Conservation (phyloP, 176 grass and related monocot species). For the Ensete glaucum region DNA sequence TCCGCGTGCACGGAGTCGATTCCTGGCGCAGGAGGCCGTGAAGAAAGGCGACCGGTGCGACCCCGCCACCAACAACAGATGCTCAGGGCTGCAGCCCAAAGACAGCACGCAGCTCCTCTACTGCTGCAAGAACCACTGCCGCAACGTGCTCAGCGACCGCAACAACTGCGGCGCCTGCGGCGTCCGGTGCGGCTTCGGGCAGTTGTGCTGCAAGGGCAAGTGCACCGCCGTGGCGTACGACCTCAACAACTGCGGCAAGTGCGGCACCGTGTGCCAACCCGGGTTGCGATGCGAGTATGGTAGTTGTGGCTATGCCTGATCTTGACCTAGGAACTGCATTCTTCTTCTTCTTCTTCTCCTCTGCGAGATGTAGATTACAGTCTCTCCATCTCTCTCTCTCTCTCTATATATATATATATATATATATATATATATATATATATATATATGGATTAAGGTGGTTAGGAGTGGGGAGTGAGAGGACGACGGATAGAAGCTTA, state of each 20-base stretch:
- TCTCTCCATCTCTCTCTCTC: no score
- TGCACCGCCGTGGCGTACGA: constrained; percentile 32
- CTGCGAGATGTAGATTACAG: no score
- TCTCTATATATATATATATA: no score
- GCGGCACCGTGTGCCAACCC: constrained; percentile 27
- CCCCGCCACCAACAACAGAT: not conserved
- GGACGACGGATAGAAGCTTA: no score
- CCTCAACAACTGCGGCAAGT: constrained; percentile 33
- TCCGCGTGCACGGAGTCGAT: constrained; percentile 23
- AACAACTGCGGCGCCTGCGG: constrained; percentile 51
- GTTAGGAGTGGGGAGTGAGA: no score
- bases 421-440: no score
- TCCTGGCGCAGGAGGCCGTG: constrained; percentile 16
- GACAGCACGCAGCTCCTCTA: not conserved
- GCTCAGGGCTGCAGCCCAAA: no score
- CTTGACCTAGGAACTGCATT: no score
- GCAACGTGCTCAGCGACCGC: constrained; percentile 31
- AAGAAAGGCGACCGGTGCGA: constrained; percentile 12
- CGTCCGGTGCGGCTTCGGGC: constrained; percentile 31
- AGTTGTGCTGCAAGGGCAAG: constrained; percentile 40
- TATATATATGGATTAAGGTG: no score
- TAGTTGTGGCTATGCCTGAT: constrained; percentile 39
- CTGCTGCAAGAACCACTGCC: constrained; percentile 35
- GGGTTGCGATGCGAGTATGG: constrained; percentile 30
- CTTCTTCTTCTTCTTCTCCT: no score